Conservation (phyloP, 176 grass and related monocot species). For the Leersia perrieri region DNA sequence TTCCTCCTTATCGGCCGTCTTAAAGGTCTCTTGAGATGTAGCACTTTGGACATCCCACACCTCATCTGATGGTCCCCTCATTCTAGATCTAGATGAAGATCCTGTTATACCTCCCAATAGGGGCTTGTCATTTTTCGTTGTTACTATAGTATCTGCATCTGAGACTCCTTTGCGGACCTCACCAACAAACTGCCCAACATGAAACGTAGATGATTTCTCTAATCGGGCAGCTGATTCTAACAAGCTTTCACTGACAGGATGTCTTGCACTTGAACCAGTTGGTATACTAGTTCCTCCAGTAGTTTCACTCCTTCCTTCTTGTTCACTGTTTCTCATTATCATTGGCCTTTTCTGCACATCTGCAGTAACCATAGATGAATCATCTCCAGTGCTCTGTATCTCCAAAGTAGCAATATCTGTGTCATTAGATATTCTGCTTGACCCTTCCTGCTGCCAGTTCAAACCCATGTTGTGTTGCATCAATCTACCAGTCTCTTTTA, state of each 20-base stretch:
- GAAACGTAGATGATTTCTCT: slow-evolving; percentile 71
- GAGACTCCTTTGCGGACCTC: slow-evolving; percentile 50
- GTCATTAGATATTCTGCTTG: slow-evolving; percentile 19
- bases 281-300: slow-evolving; percentile 28
- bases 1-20: slow-evolving; percentile 50
- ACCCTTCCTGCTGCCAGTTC: slow-evolving; percentile 37
- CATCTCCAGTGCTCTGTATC: slow-evolving; percentile 7
- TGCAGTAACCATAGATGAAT: slow-evolving; percentile 17
- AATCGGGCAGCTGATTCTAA: slow-evolving; percentile 77
- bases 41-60: slow-evolving; percentile 61
- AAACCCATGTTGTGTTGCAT: slow-evolving; percentile 27
- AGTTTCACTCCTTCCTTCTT: slow-evolving; percentile 26
- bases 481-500: slow-evolving; percentile 25
- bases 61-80: slow-evolving; percentile 70
- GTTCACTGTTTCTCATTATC: slow-evolving; percentile 25
- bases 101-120: slow-evolving; percentile 40
- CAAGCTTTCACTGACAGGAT: slow-evolving; percentile 46
- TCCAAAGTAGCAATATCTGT: slow-evolving; percentile 31
- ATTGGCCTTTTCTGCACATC: slow-evolving; percentile 19
- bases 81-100: slow-evolving; percentile 55
- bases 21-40: slow-evolving; percentile 62
- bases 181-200: slow-evolving; percentile 63
- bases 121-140: slow-evolving; percentile 41
- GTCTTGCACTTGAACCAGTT: slow-evolving; percentile 43
- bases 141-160: slow-evolving; percentile 27